Evolutionary conservation across 441 rosid species (phyloP).

Genomic region (Breynia disticha): DNA sequence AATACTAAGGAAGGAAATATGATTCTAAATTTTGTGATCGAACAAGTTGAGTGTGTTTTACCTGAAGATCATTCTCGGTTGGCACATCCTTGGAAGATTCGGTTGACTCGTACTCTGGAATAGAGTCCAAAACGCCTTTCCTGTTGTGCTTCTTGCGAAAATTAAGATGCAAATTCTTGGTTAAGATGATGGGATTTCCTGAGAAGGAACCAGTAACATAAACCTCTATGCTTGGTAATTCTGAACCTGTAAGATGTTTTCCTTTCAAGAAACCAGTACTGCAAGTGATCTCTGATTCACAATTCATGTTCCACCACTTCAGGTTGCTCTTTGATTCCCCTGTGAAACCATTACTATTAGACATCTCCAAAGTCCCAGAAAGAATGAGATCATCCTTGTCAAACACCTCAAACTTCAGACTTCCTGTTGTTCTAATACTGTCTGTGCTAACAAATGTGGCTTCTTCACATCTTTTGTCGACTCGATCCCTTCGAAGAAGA

Average conservation of each 20-base stretch:
- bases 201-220: constrained; percentile 64
- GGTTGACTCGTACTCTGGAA: constrained; percentile 60
- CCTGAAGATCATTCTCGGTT: constrained; percentile 43
- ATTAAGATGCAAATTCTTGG: constrained; percentile 58
- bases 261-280: constrained; percentile 52
- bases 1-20: too few relatives aligned
- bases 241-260: constrained; percentile 30
- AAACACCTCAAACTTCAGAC: constrained; percentile 64
- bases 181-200: constrained; percentile 70
- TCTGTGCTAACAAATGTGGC: constrained; percentile 80
- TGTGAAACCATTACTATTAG: constrained; percentile 29
- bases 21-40: not conserved
- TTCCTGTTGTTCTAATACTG: constrained; percentile 58
- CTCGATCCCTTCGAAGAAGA: constrained; percentile 62
- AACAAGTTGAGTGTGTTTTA: constrained; percentile 16
- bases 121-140: constrained; percentile 51
- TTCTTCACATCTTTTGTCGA: constrained; percentile 62
- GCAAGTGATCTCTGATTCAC: constrained; percentile 38
- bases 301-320: constrained; percentile 59
- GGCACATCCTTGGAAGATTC: constrained; percentile 32
- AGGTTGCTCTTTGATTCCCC: constrained; percentile 38
- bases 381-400: constrained; percentile 47
- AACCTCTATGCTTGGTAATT: constrained; percentile 60
- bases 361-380: constrained; percentile 58
- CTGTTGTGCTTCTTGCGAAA: constrained; percentile 51